phyloP scores from a whole-genome alignment of 2,329 filamentous ascomycete genomes.

The Exophiala mesophila region DNA sequence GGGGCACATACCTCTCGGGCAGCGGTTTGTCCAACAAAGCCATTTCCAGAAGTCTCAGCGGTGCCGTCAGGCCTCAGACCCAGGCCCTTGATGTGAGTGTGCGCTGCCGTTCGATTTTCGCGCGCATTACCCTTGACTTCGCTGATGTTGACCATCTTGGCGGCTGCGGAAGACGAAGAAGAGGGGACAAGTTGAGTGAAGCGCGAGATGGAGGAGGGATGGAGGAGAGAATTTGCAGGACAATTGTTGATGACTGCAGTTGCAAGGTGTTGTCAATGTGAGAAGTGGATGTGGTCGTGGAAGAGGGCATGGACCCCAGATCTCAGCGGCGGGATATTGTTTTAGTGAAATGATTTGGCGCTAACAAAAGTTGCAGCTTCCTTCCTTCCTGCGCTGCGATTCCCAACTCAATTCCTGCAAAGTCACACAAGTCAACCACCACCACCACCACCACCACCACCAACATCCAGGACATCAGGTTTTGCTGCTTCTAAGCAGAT shows the following conservation, averaged over 20 bases:
- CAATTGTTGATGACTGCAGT: too few relatives aligned
- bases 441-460: too few relatives aligned
- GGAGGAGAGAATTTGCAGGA: neutral
- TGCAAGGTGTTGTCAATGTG: too few relatives aligned
- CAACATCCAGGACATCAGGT: too few relatives aligned
- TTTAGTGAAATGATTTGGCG: neutral
- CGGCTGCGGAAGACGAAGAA: slow-evolving; percentile 14
- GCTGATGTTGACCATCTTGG: slow-evolving; percentile 76
- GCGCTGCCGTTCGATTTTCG: slow-evolving; percentile 91
- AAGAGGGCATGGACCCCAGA: too few relatives aligned
- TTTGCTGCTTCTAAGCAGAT: too few relatives aligned
- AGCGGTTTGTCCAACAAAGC: slow-evolving; percentile 82
- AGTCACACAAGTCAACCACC: too few relatives aligned
- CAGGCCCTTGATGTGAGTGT: slow-evolving; percentile 96
- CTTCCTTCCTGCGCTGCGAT: too few relatives aligned
- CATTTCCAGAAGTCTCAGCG: slow-evolving; percentile 71
- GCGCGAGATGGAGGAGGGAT: neutral
- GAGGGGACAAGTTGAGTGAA: slow-evolving; percentile 10
- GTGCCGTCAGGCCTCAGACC: slow-evolving; percentile 81
- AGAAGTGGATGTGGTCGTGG: too few relatives aligned
- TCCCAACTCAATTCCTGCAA: too few relatives aligned
- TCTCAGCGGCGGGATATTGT: neutral
- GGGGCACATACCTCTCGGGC: slow-evolving; percentile 70
- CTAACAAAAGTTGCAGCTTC: neutral
- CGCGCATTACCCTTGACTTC: slow-evolving; percentile 92